Evolutionary conservation across 2,329 filamentous ascomycete genomes (phyloP).

Genomic region (Diaporthe citri): DNA sequence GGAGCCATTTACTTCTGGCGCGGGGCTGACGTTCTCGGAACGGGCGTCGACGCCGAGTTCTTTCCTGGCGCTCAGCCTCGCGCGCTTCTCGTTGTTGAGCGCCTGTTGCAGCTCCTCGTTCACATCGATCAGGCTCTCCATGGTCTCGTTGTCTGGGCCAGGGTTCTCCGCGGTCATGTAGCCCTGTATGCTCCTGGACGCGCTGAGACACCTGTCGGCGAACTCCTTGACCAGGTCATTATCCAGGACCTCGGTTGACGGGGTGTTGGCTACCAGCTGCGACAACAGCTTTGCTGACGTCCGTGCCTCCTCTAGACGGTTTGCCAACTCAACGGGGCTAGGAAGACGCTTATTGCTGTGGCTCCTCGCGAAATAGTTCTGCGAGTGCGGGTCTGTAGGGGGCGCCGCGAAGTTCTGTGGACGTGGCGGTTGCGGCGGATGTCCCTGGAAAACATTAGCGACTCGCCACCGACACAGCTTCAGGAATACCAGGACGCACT

Average conservation of each 20-base stretch:
- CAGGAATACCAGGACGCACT: slow-evolving; percentile 51
- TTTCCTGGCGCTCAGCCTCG: slow-evolving; percentile 75
- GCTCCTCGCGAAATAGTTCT: slow-evolving; percentile 70
- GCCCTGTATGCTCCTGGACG: slow-evolving; percentile 83
- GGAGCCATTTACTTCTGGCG: slow-evolving; percentile 43
- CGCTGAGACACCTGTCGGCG: slow-evolving; percentile 84
- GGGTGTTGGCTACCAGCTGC: slow-evolving; percentile 90
- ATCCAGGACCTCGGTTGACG: slow-evolving; percentile 77
- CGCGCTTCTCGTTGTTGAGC: slow-evolving; percentile 86
- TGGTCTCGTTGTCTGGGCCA: slow-evolving; percentile 89
- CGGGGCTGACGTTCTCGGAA: slow-evolving; percentile 47
- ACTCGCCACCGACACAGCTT: slow-evolving; percentile 32
- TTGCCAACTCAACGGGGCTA: slow-evolving; percentile 80
- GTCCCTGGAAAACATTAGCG: slow-evolving; percentile 42
- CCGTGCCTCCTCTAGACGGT: slow-evolving; percentile 88
- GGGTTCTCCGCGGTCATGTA: slow-evolving; percentile 88
- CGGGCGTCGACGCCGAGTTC: slow-evolving; percentile 58
- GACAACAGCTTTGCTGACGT: slow-evolving; percentile 93
- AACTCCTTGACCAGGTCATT: slow-evolving; percentile 97
- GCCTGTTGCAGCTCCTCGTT: slow-evolving; percentile 91
- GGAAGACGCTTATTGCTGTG: slow-evolving; percentile 69
- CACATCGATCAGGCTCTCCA: slow-evolving; percentile 92
- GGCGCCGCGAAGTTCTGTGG: slow-evolving; percentile 59
- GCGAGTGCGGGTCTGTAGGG: slow-evolving; percentile 57
- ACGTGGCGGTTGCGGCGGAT: slow-evolving; percentile 44